These are phyloP conservation scores for Solanum chmielewskii DNA, from an alignment of 257 asterid species.

Conservation along the genomic window DNA sequence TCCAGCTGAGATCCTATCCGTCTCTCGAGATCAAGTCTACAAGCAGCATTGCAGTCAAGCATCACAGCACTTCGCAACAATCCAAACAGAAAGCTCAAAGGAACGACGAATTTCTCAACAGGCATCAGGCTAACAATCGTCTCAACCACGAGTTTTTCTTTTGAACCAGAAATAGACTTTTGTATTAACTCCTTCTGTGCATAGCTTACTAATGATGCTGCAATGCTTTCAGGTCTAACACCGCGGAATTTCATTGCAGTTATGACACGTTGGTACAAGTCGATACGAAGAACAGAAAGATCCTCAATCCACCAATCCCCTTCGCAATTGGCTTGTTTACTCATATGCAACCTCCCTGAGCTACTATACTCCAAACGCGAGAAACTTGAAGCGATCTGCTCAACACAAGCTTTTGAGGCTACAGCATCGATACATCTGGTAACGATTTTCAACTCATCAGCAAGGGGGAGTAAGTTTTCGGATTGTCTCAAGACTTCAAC, in stretches of 20 bases:
- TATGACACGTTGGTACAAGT: conserved; percentile 61
- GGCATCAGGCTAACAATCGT: conserved; percentile 79
- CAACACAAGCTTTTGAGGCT: conserved; percentile 93
- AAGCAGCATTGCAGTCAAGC: conserved; percentile 58
- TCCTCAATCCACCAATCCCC: conserved; percentile 98
- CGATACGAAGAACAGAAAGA: conserved; percentile 63
- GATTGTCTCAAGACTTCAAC: conserved; percentile 76
- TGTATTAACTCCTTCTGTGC: conserved; percentile 69
- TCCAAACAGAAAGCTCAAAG: conserved; percentile 70
- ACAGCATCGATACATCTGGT: conserved; percentile 63
- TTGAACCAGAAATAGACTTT: conserved; percentile 32
- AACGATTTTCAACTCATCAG: conserved; percentile 64
- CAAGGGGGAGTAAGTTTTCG: conserved; percentile 75
- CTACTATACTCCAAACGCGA: conserved; percentile 84
- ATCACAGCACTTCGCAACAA: conserved; percentile 63
- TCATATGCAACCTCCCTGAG: conserved; percentile 92
- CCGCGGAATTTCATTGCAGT: conserved; percentile 85
- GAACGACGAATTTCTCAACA: conserved; percentile 67
- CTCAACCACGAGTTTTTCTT: conserved; percentile 68
- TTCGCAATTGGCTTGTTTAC: conserved; percentile 54
- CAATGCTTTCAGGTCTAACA: conserved; percentile 87
- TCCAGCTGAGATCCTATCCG: conserved; percentile 76
- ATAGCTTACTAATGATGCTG: conserved; percentile 74
- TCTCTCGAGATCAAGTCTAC: conserved; percentile 80
- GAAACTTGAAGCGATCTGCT: conserved; percentile 94